phyloP scores from a whole-genome alignment of 805 yeast genomes.

The Pichia manshurica region DNA sequence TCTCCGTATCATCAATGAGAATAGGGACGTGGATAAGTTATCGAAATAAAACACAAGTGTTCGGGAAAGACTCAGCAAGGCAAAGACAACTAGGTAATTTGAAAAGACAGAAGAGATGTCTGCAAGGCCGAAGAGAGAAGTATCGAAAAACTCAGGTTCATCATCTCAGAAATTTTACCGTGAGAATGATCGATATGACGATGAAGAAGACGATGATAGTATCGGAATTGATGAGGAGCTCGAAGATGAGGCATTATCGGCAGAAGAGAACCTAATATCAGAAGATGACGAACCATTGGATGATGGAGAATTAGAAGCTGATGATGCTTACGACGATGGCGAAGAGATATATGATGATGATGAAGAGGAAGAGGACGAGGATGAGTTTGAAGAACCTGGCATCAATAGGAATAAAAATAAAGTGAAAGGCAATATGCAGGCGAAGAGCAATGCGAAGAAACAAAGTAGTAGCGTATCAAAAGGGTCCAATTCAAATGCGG shows the following conservation, averaged over 20 bases:
- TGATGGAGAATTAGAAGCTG: conserved; percentile 20
- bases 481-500: no score
- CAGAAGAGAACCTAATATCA: conserved; percentile 12
- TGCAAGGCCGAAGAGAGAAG: background rate
- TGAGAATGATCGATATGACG: background rate
- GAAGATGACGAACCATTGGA: conserved; percentile 21
- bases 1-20: no score
- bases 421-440: no score
- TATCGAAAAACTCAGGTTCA: background rate
- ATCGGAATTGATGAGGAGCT: background rate
- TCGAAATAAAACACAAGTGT: no score
- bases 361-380: conserved; percentile 15
- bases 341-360: conserved; percentile 10
- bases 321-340: conserved; percentile 7
- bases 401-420: background rate
- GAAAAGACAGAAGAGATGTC: background rate
- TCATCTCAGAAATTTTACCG: background rate
- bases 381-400: background rate
- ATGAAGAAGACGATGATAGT: background rate
- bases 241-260: background rate
- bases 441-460: no score
- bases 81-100: no score
- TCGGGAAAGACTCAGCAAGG: no score
- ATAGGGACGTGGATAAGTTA: no score
- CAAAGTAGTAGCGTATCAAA: no score